Base-by-base conservation (phyloP, 2,329 filamentous ascomycete genomes). In the Clathrospora elynae region DNA sequence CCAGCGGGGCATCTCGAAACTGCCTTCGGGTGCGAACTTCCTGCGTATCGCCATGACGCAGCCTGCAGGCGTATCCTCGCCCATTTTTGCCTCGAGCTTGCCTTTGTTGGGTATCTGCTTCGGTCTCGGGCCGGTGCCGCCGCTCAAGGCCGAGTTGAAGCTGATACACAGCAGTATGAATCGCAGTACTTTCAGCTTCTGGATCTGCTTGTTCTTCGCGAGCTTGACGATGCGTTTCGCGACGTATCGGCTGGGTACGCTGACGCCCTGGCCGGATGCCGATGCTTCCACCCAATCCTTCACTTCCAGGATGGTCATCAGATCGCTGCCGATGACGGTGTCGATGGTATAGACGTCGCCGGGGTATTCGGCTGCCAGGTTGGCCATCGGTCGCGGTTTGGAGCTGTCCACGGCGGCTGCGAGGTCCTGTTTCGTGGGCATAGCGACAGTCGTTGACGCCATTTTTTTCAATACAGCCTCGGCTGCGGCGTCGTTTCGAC, bases 321-420 rank as follows among this genome's bases (percentile, higher is more conserved):
- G 80, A 24, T 87, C 84, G 14, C 73, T 70, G 2, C 86, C 86
- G 38, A 93, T 83, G 24, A 93, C 75, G 6, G 75, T 75, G 19
- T 83, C 77, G 11, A 83, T 76, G 3, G 85, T 76, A 69, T 93
- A 93, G 24, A 90, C 87, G 43, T 90, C 85, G 47, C 85, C 78
- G 14, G 88, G 80, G 29, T 81, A 82, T 17, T 78, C 75, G 2
- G 88, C 87, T 3, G 81, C 75, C 19, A 83, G 72, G 61, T 92
- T 88, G 49, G 85, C 80, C 33, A 76, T 78, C 4, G 88, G 88
- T 17, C 89, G 82, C 1, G 88, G 88, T 66, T 90, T 90, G 38
- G 81, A 79, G 12, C 79, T 78, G 57, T 89, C 83, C 23, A 84
- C 76, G 6, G 76, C 80, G 7, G 80, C 80, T 55, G 86, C 83